These are phyloP conservation scores for Inosperma sp. DNA, from an alignment of 768 basidiomycete species.

Conservation along the genomic window DNA sequence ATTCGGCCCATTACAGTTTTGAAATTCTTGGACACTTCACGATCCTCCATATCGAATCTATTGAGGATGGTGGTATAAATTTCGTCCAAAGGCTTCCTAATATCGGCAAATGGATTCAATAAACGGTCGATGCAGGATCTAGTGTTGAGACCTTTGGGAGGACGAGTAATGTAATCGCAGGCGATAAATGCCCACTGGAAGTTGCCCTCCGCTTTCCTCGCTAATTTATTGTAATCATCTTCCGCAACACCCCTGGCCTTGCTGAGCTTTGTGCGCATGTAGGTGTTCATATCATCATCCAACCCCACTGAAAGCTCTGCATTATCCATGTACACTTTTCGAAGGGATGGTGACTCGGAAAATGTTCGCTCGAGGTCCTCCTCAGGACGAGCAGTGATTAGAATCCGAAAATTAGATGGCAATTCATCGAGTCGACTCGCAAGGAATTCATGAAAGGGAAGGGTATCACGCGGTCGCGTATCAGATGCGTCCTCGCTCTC, in stretches of 20 bases:
- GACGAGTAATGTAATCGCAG: background rate
- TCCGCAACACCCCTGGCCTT: background rate
- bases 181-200: slow-evolving; percentile 6
- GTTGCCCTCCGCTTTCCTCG: background rate
- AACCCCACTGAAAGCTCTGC: background rate
- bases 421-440: slow-evolving; percentile 7
- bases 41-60: slow-evolving; percentile 7
- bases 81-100: background rate
- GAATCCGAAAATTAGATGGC: slow-evolving; percentile 27
- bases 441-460: slow-evolving; percentile 19
- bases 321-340: background rate
- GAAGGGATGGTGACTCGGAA: background rate
- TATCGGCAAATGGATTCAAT: background rate
- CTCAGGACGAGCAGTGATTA: slow-evolving; percentile 32
- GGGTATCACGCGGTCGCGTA: slow-evolving; percentile 20
- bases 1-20: background rate
- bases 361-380: slow-evolving; percentile 20
- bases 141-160: background rate
- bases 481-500: slow-evolving; percentile 24
- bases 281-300: background rate
- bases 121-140: background rate
- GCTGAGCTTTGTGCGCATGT: background rate
- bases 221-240: background rate
- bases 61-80: slow-evolving; percentile 8
- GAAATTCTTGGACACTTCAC: slow-evolving; percentile 19